Percentiles rank a stretch among this genome's conserved stretches.
phyloP scores from a whole-genome alignment of 371 early-diverging fungal genomes.

The Polyrhizophydium stewartii region DNA sequence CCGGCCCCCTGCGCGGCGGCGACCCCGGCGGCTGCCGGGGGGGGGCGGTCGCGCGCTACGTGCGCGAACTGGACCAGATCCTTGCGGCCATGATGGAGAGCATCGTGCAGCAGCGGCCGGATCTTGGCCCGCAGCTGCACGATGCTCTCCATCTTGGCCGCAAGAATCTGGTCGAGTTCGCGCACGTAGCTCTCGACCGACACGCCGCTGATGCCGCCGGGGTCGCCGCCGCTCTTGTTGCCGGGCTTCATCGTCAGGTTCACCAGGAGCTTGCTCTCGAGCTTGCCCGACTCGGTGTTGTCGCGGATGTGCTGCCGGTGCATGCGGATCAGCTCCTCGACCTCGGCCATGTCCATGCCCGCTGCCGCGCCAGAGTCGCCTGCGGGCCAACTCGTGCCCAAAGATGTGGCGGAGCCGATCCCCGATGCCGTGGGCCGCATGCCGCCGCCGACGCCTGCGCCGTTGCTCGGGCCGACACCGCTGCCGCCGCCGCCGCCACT shows the following conservation, averaged over 20 bases:
- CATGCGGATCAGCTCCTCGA: slow-evolving; percentile 66
- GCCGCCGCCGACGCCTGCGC: too few relatives aligned
- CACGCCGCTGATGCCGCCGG: slow-evolving; percentile 18
- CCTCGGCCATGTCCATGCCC: background rate
- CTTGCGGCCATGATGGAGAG: background rate
- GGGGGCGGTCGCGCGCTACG: too few relatives aligned
- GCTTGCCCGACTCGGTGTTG: slow-evolving; percentile 65
- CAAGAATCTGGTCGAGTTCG: slow-evolving; percentile 52
- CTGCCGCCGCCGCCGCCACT: too few relatives aligned
- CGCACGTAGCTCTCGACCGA: slow-evolving; percentile 39
- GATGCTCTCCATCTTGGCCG: slow-evolving; percentile 46
- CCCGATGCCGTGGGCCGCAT: too few relatives aligned
- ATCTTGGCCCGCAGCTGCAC: slow-evolving; percentile 27
- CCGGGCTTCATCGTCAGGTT: slow-evolving; percentile 55
- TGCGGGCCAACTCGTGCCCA: too few relatives aligned
- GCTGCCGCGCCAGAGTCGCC: too few relatives aligned
- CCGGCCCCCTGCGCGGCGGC: too few relatives aligned
- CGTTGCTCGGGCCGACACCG: too few relatives aligned
- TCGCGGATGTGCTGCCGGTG: slow-evolving; percentile 78
- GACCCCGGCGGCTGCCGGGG: too few relatives aligned
- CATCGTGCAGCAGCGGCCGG: background rate
- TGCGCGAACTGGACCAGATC: too few relatives aligned
- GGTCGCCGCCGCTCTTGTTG: slow-evolving; percentile 3
- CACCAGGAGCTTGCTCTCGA: slow-evolving; percentile 74
- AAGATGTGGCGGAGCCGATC: too few relatives aligned